Evolutionary conservation across 2,329 filamentous ascomycete genomes (phyloP).

Genomic region (Diaporthe ilicicola): DNA sequence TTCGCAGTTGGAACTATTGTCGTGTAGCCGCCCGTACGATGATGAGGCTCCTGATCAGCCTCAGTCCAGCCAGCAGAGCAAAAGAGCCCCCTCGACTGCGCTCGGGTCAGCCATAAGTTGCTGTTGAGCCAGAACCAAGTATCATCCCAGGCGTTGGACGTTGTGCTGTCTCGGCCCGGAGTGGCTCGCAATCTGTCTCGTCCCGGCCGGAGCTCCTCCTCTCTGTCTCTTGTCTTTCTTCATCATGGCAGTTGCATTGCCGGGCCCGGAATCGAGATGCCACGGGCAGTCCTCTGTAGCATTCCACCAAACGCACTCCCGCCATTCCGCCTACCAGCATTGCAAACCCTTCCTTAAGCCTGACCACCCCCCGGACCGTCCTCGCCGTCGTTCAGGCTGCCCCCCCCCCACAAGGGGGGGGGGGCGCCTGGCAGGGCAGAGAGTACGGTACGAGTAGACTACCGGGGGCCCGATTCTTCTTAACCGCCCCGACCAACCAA

Average conservation of each 20-base stretch:
- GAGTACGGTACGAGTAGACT: not conserved
- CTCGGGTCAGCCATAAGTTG: not conserved
- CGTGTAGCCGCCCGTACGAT: not conserved
- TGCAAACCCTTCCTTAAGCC: not conserved
- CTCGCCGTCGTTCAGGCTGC: not conserved
- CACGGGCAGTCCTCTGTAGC: not conserved
- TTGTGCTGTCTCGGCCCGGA: not conserved
- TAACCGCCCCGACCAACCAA: not conserved
- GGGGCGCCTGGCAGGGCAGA: not conserved
- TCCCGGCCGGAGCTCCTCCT: too few species aligned
- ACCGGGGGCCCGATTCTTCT: not conserved
- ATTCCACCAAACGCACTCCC: not conserved
- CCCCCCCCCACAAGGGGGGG: not conserved
- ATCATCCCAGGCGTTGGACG: not conserved
- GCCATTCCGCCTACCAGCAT: not conserved
- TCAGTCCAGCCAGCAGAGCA: not conserved
- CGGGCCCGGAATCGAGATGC: not conserved
- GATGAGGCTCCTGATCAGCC: not conserved
- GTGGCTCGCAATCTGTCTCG: not conserved
- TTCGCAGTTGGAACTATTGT: not conserved
- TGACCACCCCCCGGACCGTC: not conserved
- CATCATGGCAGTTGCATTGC: too few species aligned
- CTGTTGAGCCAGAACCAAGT: not conserved
- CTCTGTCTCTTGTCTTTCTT: not conserved
- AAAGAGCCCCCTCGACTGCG: not conserved